Evolutionary conservation across 1,284 basidiomycete species (phyloP).

Genomic region (Moesziomyces antarcticus): DNA sequence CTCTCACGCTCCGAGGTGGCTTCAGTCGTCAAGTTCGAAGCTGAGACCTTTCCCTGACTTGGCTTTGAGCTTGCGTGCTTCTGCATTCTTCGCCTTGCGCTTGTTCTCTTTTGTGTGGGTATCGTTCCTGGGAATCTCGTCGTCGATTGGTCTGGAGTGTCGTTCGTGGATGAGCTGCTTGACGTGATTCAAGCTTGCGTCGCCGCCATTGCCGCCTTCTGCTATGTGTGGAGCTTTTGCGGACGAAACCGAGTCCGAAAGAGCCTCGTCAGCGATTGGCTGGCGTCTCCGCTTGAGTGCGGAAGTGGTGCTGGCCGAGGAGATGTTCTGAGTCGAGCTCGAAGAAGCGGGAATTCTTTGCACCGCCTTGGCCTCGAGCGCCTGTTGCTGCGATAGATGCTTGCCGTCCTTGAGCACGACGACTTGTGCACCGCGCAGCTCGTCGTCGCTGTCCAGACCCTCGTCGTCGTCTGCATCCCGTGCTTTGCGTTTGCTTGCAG

Average conservation of each 20-base stretch:
- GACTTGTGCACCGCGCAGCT: conserved; percentile 51
- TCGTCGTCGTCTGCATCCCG: neutral
- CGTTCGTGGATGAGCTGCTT: conserved; percentile 25
- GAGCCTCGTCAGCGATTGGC: neutral
- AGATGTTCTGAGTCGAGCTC: conserved; percentile 9
- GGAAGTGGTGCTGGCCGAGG: neutral
- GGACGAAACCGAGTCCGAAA: conserved; percentile 1
- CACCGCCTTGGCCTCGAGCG: conserved; percentile 2
- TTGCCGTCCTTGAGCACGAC: conserved; percentile 59
- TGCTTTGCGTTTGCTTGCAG: conserved; percentile 5
- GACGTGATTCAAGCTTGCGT: conserved; percentile 20
- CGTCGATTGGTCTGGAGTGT: neutral
- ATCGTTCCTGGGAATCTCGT: neutral
- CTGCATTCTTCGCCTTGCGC: conserved; percentile 21
- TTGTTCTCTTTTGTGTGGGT: conserved; percentile 5
- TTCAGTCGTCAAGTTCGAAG: conserved; percentile 28
- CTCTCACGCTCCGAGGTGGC: too few species aligned
- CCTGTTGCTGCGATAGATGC: conserved; percentile 50
- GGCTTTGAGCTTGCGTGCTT: conserved; percentile 16
- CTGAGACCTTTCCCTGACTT: conserved; percentile 48
- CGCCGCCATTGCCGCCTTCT: neutral
- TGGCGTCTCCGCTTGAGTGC: conserved; percentile 6
- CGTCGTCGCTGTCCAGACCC: conserved; percentile 37
- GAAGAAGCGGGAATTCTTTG: too few species aligned
- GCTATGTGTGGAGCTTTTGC: neutral